Evolutionary conservation across 495 filamentous ascomycete genomes (phyloP).

Genomic region (Penicillium chermesinum): DNA sequence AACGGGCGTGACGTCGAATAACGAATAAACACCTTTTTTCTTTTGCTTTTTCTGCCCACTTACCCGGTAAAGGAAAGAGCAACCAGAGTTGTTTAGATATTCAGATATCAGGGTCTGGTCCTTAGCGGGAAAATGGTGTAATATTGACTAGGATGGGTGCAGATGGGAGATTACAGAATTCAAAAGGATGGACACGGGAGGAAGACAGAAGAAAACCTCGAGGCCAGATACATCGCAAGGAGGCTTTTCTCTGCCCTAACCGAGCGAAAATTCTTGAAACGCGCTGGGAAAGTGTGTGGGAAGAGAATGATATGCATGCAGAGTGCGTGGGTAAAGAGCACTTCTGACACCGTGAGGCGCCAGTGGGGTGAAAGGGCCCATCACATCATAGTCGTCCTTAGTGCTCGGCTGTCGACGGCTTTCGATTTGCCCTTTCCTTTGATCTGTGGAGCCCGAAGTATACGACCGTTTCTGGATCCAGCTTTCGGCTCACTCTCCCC

Average conservation of each 20-base stretch:
- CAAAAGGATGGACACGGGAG: constrained; percentile 9
- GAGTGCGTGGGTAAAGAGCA: constrained; percentile 17
- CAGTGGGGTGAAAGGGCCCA: too few species aligned
- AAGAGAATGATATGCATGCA: constrained; percentile 35
- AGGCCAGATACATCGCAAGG: constrained; percentile 14
- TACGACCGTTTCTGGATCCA: neutral
- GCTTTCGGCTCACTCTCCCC: neutral
- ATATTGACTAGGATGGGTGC: constrained; percentile 40
- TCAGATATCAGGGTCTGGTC: constrained; percentile 27
- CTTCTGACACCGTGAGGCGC: too few species aligned
- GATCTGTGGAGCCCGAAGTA: neutral
- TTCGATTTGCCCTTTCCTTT: neutral
- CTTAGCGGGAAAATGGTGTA: constrained; percentile 42
- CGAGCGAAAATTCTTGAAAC: constrained; percentile 13
- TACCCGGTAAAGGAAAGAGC: neutral
- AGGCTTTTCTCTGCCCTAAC: constrained; percentile 11
- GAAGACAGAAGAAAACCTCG: constrained; percentile 23
- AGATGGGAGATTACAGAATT: constrained; percentile 24
- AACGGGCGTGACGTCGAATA: neutral
- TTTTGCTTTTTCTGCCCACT: too few species aligned
- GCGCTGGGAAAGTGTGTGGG: constrained; percentile 7
- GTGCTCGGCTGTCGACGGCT: neutral
- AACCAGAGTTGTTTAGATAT: too few species aligned
- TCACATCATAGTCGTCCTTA: neutral
- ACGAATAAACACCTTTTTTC: too few species aligned